These are phyloP conservation scores for Dothideomycetes sp. DNA, from an alignment of 2,329 filamentous ascomycete genomes.

Conservation along the genomic window DNA sequence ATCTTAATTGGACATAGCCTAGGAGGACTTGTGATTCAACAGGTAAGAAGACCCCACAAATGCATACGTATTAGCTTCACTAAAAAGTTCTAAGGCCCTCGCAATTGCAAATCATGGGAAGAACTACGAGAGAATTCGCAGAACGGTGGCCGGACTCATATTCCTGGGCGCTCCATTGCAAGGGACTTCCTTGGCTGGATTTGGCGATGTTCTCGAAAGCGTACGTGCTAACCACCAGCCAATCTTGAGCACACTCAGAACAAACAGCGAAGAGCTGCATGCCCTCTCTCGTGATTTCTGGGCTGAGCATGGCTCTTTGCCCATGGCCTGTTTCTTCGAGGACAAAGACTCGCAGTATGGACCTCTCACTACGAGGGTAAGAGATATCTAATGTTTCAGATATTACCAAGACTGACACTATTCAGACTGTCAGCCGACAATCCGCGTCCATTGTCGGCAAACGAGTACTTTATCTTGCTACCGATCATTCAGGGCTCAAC, in stretches of 20 bases:
- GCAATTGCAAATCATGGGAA: not conserved
- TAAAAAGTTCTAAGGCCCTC: too few relatives aligned
- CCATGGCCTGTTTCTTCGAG: not conserved
- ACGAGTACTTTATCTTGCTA: not conserved
- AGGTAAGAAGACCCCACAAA: too few relatives aligned
- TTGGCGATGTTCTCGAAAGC: not conserved
- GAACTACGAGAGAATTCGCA: not conserved
- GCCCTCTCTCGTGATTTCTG: not conserved
- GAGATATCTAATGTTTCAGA: not conserved
- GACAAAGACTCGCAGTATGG: not conserved
- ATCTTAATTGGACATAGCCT: not conserved
- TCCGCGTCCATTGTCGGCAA: not conserved
- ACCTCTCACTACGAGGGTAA: not conserved
- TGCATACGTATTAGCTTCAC: too few relatives aligned
- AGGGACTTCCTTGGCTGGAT: not conserved
- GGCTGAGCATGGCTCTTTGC: not conserved
- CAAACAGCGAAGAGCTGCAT: not conserved
- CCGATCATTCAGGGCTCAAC: not conserved
- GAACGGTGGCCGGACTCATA: not conserved
- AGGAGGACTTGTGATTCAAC: constrained; percentile 1
- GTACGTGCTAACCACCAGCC: not conserved
- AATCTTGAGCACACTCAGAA: not conserved
- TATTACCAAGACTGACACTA: not conserved
- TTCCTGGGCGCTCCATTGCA: not conserved
- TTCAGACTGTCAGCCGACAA: not conserved